A percentile compares a stretch with the other conserved stretches of the same genome.
These are phyloP conservation scores for Trichoderma atrobrunneum DNA, from an alignment of 2,329 filamentous ascomycete species.

Conservation along the genomic window DNA sequence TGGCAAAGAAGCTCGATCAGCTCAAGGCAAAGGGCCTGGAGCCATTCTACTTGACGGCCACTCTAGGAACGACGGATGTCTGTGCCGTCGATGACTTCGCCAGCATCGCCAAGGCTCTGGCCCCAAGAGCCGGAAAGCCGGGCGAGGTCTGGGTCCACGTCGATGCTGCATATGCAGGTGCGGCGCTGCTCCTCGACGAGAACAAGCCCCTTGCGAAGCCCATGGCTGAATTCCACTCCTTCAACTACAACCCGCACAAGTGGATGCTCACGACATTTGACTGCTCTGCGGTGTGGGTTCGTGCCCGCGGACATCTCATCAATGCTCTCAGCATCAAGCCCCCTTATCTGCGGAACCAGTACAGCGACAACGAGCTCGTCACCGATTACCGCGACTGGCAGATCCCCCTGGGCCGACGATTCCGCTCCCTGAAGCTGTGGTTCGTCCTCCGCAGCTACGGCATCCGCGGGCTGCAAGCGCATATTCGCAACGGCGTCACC, in stretches of 20 bases:
- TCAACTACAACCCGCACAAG: conserved; percentile 97
- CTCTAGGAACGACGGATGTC: conserved; percentile 81
- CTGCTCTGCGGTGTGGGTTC: conserved; percentile 75
- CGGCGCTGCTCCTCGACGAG: conserved; percentile 78
- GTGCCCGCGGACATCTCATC: conserved; percentile 71
- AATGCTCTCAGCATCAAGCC: conserved; percentile 75
- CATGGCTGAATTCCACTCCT: conserved; percentile 73
- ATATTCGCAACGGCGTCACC: conserved; percentile 66
- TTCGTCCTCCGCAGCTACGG: conserved; percentile 87
- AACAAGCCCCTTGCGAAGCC: conserved; percentile 65
- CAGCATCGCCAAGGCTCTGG: conserved; percentile 57
- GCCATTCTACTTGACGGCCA: conserved; percentile 83
- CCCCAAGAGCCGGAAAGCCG: conserved; percentile 27
- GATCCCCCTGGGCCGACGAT: conserved; percentile 85
- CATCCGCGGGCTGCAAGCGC: conserved; percentile 67
- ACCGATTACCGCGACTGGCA: conserved; percentile 98
- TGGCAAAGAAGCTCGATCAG: conserved; percentile 61
- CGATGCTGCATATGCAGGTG: conserved; percentile 89
- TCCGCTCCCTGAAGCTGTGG: conserved; percentile 90
- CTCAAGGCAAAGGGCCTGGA: conserved; percentile 68
- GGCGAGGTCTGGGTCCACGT: conserved; percentile 83
- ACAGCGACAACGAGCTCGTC: conserved; percentile 77
- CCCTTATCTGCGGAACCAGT: conserved; percentile 76
- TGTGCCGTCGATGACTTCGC: conserved; percentile 83
- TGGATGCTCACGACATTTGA: conserved; percentile 96